These are phyloP conservation scores for Botrytis galanthina DNA, from an alignment of 2,329 filamentous ascomycete genomes.

Conservation along the genomic window DNA sequence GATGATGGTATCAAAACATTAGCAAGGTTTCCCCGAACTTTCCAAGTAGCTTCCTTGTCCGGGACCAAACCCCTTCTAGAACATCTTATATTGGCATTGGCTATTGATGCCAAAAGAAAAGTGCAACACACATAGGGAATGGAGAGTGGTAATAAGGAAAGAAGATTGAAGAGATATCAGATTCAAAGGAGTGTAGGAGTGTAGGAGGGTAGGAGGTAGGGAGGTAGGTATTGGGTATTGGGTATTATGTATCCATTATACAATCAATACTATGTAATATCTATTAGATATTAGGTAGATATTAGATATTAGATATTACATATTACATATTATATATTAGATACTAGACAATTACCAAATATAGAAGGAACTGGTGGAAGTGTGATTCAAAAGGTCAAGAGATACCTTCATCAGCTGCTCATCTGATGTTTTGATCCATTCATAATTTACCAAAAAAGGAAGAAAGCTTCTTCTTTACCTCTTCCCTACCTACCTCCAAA, in stretches of 20 bases:
- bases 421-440: neutral
- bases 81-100: neutral
- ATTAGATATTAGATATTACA: neutral
- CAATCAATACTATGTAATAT: neutral
- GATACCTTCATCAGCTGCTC: neutral
- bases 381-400: constrained; percentile 2
- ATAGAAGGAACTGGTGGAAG: neutral
- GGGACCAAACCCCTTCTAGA: constrained; percentile 4
- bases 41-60: neutral
- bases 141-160: neutral
- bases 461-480: neutral
- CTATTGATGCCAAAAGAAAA: neutral
- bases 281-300: neutral
- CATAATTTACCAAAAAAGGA: neutral
- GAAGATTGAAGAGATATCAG: neutral
- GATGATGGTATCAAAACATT: neutral
- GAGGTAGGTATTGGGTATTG: too few relatives aligned
- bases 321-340: neutral
- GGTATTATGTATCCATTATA: neutral
- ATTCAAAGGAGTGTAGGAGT: neutral
- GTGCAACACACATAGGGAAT: neutral
- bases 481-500: neutral
- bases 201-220: neutral
- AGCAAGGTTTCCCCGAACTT: constrained; percentile 19
- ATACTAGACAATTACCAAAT: neutral